Evolutionary conservation across 2,329 filamentous ascomycete genomes (phyloP).

Genomic region (Ascomycota sp.): DNA sequence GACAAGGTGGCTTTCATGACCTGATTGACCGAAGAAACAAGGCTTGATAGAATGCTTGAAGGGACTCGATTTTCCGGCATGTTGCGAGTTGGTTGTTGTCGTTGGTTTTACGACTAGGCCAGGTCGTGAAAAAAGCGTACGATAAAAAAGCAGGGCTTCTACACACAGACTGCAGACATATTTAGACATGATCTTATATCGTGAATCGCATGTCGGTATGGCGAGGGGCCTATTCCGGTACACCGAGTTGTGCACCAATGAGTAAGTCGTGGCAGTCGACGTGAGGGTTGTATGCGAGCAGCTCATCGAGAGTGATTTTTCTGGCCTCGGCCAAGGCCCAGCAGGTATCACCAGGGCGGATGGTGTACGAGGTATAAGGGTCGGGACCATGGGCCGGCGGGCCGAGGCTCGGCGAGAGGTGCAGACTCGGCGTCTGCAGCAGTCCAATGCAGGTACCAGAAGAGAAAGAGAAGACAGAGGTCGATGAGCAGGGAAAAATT

Average conservation of each 20-base stretch:
- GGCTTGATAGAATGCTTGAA: not conserved
- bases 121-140: too few relatives aligned
- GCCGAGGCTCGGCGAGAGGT: too few relatives aligned
- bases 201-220: too few relatives aligned
- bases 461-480: conserved; percentile 26
- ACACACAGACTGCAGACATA: too few relatives aligned
- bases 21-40: too few relatives aligned
- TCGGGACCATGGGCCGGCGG: conserved; percentile 8
- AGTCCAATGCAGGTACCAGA: conserved; percentile 23
- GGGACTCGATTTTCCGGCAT: too few relatives aligned
- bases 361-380: conserved; percentile 15
- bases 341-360: conserved; percentile 28
- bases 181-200: too few relatives aligned
- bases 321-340: conserved; percentile 26
- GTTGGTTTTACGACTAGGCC: not conserved
- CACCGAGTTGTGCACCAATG: conserved; percentile 22
- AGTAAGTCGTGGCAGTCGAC: conserved; percentile 25
- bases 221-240: conserved; percentile 11
- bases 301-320: conserved; percentile 21
- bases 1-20: not conserved
- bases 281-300: conserved; percentile 22
- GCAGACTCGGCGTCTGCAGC: conserved; percentile 3
- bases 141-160: too few relatives aligned
- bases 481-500: conserved; percentile 36
- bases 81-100: not conserved